Evolutionary conservation across 2,329 filamentous ascomycete species (phyloP).

Genomic region (Pseudogymnoascus sp.): DNA sequence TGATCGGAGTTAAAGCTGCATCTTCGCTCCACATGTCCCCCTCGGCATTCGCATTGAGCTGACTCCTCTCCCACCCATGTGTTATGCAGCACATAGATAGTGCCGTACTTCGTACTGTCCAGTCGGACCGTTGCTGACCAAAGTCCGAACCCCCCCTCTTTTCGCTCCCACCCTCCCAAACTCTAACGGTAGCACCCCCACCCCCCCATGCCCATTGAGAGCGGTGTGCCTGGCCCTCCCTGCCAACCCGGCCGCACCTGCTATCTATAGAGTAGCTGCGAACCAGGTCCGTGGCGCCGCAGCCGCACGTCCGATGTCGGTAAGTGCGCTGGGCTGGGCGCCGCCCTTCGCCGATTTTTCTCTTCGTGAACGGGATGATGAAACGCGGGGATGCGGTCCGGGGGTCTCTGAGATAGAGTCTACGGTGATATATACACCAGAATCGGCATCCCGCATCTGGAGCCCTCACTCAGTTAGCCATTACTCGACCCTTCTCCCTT

Average conservation of each 20-base stretch:
- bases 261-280: background rate
- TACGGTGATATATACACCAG: conserved; percentile 7
- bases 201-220: conserved; percentile 1
- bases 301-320: background rate
- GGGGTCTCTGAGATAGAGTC: conserved; percentile 7
- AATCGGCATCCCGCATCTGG: background rate
- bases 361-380: background rate
- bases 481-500: background rate
- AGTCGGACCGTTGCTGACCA: conserved; percentile 3
- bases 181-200: background rate
- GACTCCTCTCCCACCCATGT: background rate
- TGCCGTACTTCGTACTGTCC: background rate
- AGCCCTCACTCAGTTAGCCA: conserved; percentile 7
- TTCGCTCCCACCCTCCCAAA: background rate
- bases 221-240: background rate
- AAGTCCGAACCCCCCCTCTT: background rate
- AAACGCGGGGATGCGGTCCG: background rate
- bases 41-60: background rate
- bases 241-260: background rate
- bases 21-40: background rate
- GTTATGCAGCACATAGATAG: background rate
- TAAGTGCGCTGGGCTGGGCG: background rate
- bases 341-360: background rate
- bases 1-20: background rate
- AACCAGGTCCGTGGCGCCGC: background rate